Evolutionary conservation across 352 stramenopile genomes (phyloP).

Genomic region (Pilasporangium apinafurcum): DNA sequence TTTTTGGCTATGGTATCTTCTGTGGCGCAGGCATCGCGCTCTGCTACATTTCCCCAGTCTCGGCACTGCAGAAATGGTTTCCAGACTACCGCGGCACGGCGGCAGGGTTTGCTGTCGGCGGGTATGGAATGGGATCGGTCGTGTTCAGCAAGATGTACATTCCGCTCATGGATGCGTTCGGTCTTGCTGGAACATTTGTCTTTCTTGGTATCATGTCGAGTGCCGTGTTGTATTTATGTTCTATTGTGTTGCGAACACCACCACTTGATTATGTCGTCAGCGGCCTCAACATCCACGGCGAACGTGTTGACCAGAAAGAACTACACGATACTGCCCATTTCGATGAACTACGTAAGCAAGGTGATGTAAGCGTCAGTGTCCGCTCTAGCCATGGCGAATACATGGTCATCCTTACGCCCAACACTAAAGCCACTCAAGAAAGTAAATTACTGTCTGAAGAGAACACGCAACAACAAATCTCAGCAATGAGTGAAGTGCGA

Average conservation of each 20-base stretch:
- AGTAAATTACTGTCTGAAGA: no score
- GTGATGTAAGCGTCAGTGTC: constrained; percentile 27
- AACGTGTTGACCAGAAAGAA: constrained; percentile 23
- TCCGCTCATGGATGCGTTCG: constrained; percentile 32
- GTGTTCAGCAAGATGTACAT: constrained; percentile 60
- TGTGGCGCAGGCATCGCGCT: constrained; percentile 53
- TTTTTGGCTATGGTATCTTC: constrained; percentile 67
- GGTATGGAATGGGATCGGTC: constrained; percentile 49
- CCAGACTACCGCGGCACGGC: constrained; percentile 63
- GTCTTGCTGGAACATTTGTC: constrained; percentile 40
- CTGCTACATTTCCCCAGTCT: constrained; percentile 63
- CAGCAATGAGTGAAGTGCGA: no score
- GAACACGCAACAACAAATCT: no score
- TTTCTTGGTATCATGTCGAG: constrained; percentile 38
- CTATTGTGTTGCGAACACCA: constrained; percentile 36
- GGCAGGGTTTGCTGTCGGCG: constrained; percentile 52
- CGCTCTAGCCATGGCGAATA: constrained; percentile 26
- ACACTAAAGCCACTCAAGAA: constrained; percentile 3
- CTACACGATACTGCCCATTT: no score
- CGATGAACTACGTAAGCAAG: no score
- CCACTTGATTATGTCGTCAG: constrained; percentile 31
- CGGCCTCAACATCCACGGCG: constrained; percentile 54
- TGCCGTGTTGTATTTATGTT: constrained; percentile 29
- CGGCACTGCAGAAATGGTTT: constrained; percentile 70
- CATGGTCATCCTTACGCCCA: constrained; percentile 30